These are phyloP conservation scores for Excoecaria agallocha DNA, from an alignment of 345 rosid species.

Conservation along the genomic window DNA sequence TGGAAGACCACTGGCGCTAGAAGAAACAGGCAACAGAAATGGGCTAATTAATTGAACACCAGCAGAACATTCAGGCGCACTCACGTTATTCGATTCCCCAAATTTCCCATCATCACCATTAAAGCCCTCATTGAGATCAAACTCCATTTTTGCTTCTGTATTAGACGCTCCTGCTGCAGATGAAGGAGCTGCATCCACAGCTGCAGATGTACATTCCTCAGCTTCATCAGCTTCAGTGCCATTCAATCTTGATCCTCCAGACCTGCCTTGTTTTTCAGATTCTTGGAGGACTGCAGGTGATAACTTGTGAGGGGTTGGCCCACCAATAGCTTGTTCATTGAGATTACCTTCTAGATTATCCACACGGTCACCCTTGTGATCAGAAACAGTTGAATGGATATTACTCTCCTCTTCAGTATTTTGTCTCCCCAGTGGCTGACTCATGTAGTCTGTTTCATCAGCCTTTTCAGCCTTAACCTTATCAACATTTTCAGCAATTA, in stretches of 20 bases:
- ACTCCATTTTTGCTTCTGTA: conserved; percentile 58
- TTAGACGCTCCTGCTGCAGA: conserved; percentile 35
- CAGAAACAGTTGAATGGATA: conserved; percentile 26
- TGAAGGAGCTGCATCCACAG: conserved; percentile 26
- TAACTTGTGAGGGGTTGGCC: conserved; percentile 15
- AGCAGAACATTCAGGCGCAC: conserved; percentile 36
- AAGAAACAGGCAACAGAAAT: conserved; percentile 43
- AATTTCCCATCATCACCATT: conserved; percentile 51
- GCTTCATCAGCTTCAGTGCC: conserved; percentile 42
- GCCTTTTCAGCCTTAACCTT: conserved; percentile 32
- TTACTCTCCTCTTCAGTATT: conserved; percentile 31
- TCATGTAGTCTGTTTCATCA: conserved; percentile 20
- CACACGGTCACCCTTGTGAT: conserved; percentile 31
- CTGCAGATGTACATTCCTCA: conserved; percentile 39
- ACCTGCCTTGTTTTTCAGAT: conserved; percentile 29
- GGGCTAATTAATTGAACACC: conserved; percentile 39
- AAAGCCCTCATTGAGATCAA: conserved; percentile 87
- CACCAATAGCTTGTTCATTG: conserved; percentile 18
- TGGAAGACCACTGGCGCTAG: conserved; percentile 46
- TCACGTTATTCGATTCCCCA: conserved; percentile 40
- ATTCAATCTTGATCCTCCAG: conserved; percentile 33
- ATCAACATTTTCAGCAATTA: conserved; percentile 18
- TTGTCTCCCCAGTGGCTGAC: conserved; percentile 21
- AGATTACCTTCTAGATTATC: conserved; percentile 28
- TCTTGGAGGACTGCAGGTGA: conserved; percentile 20